Conservation (phyloP, 106 monocot species). For the Gastrodia elata region DNA sequence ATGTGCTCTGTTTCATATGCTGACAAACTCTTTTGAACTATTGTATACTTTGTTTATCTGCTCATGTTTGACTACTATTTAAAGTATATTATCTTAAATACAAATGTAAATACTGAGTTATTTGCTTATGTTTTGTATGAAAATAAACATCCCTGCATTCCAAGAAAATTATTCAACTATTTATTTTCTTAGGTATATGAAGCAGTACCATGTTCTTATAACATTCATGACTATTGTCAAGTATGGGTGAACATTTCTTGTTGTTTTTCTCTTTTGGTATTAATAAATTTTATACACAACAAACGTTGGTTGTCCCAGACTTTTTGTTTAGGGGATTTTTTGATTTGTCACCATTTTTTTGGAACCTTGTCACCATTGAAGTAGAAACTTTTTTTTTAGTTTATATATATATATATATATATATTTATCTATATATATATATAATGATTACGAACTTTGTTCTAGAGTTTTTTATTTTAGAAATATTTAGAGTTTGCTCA, state of each 20-base stretch:
- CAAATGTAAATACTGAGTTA: neutral
- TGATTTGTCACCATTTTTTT: neutral
- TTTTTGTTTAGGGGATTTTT: neutral
- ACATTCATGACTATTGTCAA: neutral
- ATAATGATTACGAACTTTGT: neutral
- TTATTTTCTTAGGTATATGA: neutral
- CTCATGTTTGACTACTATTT: neutral
- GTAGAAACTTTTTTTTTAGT: neutral
- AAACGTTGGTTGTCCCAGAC: neutral
- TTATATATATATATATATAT: neutral
- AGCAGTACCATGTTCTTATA: neutral
- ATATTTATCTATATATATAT: too few species aligned
- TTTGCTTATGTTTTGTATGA: neutral
- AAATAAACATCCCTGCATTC: neutral
- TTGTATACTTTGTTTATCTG: neutral
- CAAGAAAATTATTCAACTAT: neutral
- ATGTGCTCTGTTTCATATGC: conserved; percentile 4
- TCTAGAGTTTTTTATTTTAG: neutral
- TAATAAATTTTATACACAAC: neutral
- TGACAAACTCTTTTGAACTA: neutral
- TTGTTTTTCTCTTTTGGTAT: neutral
- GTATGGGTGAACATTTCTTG: neutral
- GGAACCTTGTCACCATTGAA: neutral
- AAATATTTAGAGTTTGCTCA: neutral
- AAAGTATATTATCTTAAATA: neutral